Evolutionary conservation across 805 yeast species (phyloP).

Genomic region (Debaryomyces castellii): DNA sequence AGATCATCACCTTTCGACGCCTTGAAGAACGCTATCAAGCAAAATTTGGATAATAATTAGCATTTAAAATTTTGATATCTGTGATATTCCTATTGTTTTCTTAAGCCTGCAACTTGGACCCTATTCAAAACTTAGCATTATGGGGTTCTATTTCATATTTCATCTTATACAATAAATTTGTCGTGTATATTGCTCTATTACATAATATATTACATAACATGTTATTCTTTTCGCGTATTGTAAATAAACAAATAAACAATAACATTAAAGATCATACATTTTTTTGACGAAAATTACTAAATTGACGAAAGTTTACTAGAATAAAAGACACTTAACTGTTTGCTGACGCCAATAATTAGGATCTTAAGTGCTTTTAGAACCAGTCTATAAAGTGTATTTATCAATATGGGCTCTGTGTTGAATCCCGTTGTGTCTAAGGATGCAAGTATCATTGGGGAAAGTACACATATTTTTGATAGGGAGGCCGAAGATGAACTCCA

Average conservation of each 20-base stretch:
- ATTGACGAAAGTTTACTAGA: neutral
- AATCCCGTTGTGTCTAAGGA: neutral
- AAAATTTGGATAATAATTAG: constrained; percentile 12
- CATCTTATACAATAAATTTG: neutral
- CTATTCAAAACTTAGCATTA: neutral
- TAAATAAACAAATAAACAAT: constrained; percentile 2
- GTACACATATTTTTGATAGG: neutral
- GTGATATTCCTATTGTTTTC: neutral
- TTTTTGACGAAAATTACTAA: constrained; percentile 74
- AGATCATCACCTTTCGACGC: constrained; percentile 64
- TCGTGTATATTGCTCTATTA: neutral
- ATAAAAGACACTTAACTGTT: neutral
- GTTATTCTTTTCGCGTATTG: constrained; percentile 1
- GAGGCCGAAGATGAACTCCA: constrained; percentile 4
- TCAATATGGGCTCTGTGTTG: neutral
- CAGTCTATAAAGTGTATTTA: neutral
- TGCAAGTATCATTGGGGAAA: neutral
- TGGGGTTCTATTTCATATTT: neutral
- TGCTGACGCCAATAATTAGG: neutral
- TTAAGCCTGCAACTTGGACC: neutral
- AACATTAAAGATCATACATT: constrained; percentile 51
- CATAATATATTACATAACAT: neutral
- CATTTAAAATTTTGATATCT: neutral
- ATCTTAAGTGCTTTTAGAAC: neutral
- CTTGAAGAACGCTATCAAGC: constrained; percentile 52